Evolutionary conservation across 257 asterid genomes (phyloP).

Genomic region (Lithospermum erythrorhizon): DNA sequence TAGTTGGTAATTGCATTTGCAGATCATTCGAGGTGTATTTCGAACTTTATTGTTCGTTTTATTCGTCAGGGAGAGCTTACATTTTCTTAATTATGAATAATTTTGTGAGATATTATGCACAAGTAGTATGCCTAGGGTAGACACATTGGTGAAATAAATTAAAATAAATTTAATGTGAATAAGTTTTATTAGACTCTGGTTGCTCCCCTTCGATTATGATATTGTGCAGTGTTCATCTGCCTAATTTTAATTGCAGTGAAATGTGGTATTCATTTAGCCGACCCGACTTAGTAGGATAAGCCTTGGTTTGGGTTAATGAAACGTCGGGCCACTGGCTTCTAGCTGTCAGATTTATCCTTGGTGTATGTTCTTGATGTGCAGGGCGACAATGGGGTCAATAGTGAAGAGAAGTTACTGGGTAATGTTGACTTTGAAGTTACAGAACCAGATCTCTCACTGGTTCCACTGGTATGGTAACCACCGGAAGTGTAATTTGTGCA

Average conservation of each 20-base stretch:
- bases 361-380: conserved; percentile 17
- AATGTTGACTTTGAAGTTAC: conserved; percentile 59
- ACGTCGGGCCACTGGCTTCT: neutral
- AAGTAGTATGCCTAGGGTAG: too few relatives aligned
- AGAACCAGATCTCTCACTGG: conserved; percentile 37
- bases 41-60: neutral
- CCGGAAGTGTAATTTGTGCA: conserved; percentile 5
- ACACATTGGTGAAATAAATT: too few relatives aligned
- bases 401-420: conserved; percentile 15
- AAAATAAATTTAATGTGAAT: too few relatives aligned
- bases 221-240: neutral
- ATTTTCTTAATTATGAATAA: too few relatives aligned
- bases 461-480: conserved; percentile 32
- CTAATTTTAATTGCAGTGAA: neutral
- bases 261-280: too few relatives aligned
- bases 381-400: conserved; percentile 16
- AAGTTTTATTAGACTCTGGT: too few relatives aligned
- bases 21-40: too few relatives aligned
- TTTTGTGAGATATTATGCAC: too few relatives aligned
- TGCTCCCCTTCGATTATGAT: neutral
- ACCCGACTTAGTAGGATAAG: neutral
- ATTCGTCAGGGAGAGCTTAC: too few relatives aligned
- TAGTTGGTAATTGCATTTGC: too few relatives aligned
- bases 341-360: conserved; percentile 8
- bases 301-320: neutral